Conservation (phyloP, 1,284 basidiomycete genomes). For the Austroboletus niveus region DNA sequence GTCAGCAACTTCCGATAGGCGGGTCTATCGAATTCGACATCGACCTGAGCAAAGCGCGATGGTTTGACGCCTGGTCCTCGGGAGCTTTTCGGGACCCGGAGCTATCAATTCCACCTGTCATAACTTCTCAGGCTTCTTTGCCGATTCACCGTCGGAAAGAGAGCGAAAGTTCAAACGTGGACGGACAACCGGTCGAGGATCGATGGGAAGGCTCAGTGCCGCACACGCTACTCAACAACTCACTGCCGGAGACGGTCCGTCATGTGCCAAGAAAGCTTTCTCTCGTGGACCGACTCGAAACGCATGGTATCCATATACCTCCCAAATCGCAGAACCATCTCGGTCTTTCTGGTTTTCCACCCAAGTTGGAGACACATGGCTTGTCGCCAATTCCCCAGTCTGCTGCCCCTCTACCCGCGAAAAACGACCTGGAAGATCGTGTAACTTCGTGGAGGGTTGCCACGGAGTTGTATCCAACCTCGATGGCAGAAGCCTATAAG, state of each 20-base stretch:
- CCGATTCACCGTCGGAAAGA: constrained; percentile 45
- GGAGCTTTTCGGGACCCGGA: constrained; percentile 35
- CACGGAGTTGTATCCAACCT: constrained; percentile 48
- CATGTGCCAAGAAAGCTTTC: constrained; percentile 67
- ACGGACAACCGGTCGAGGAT: constrained; percentile 45
- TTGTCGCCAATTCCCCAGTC: constrained; percentile 64
- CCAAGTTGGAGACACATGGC: constrained; percentile 33
- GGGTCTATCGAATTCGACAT: constrained; percentile 80
- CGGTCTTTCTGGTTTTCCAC: constrained; percentile 22
- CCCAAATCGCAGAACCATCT: constrained; percentile 27
- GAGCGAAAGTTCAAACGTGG: constrained; percentile 49
- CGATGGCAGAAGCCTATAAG: constrained; percentile 40
- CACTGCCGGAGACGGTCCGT: constrained; percentile 30
- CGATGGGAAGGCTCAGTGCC: constrained; percentile 29
- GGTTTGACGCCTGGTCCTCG: constrained; percentile 69
- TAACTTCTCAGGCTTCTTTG: constrained; percentile 39
- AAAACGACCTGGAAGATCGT: constrained; percentile 49
- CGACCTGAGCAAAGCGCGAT: constrained; percentile 65
- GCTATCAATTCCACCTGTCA: constrained; percentile 36
- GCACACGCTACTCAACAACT: constrained; percentile 22
- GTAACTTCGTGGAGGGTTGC: constrained; percentile 66
- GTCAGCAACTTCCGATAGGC: constrained; percentile 53
- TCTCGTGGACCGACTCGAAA: constrained; percentile 61
- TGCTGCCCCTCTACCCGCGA: constrained; percentile 52
- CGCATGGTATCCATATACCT: constrained; percentile 37